Evolutionary conservation across 2,329 filamentous ascomycete species (phyloP), one percentile per base, ranked within the genome.

Genomic region (Phaeosphaeriaceae sp.): DNA sequence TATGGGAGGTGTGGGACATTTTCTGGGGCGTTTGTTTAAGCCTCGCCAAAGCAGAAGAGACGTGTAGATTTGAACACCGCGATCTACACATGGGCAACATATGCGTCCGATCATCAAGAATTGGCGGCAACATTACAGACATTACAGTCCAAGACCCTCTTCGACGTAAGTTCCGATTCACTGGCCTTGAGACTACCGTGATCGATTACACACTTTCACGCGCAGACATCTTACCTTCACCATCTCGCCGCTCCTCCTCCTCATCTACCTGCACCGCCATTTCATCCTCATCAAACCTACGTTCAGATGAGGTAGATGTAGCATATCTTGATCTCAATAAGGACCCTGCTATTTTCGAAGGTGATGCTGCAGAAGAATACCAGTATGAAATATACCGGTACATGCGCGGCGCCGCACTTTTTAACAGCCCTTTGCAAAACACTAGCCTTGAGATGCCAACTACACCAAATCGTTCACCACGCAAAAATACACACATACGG

Each of bases 131-230:
- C 15, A 64, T 71, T 29, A 48, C 50, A 15, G 41, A 64, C 13
- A 58, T 62, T 0, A 52, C 67, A 2, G 70, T 78, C 49, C 73
- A 73, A n/a, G 61, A 65, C 15, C 68, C 70, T 4, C 34, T 67
- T 9, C 58, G 58, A 12, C 63, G 66, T 17, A 79, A 76, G 34
- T 65, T 86, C 18, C 77, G 79, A 2, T 77, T 83, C 48, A 83
- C 82, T 12, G 75, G 76, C 1, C 70, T 87, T 3, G 81, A 85
- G 57, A 83, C 83, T 1, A 87, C 85, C 0, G 79, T 88, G 18
- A 88, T 88, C 57, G 85, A 88, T 66, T 88, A 87, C 67, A 87
- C 85, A 1, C 78, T 87, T 29, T 87, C 84, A 1, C 81, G 85
- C n/a, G 83, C 83, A 2, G 76, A 79, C 18, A 72, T 86, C 53